Evolutionary conservation across 352 stramenopile genomes (phyloP).

Genomic region (Achlya hypogyna): DNA sequence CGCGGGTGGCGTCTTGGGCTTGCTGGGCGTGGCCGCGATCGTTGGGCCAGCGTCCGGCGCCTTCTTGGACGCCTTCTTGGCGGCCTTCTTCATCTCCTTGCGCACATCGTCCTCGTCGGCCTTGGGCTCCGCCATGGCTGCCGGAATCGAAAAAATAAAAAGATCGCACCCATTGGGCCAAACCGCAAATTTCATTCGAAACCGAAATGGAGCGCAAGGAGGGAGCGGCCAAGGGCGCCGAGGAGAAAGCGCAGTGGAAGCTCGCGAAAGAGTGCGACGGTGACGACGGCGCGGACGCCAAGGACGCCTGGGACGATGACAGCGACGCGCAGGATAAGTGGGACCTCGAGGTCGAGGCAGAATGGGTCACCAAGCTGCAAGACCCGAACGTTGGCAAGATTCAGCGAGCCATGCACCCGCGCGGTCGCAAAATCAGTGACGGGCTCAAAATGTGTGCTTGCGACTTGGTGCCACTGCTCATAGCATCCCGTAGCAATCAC

Average conservation of each 20-base stretch:
- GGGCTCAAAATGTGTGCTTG: constrained; percentile 55
- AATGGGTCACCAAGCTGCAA: constrained; percentile 32
- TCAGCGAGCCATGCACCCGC: constrained; percentile 56
- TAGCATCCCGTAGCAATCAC: constrained; percentile 46
- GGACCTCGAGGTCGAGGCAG: constrained; percentile 70
- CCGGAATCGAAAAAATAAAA: too few relatives aligned
- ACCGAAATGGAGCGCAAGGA: constrained; percentile 12
- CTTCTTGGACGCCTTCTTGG: constrained; percentile 19
- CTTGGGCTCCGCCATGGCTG: constrained; percentile 13
- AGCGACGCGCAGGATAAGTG: constrained; percentile 30
- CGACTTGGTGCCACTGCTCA: not conserved
- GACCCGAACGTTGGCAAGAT: constrained; percentile 48
- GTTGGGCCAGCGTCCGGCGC: not conserved
- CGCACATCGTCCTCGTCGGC: constrained; percentile 2
- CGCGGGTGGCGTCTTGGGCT: not conserved
- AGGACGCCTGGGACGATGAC: not conserved
- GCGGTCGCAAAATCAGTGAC: constrained; percentile 56
- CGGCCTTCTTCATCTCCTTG: constrained; percentile 9
- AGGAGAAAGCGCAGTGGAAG: not conserved
- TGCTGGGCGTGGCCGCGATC: not conserved
- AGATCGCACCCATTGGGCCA: not conserved
- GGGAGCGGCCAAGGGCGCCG: not conserved
- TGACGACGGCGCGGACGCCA: constrained; percentile 2
- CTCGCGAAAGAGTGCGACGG: constrained; percentile 13
- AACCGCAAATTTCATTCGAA: not conserved